Base-by-base conservation (phyloP, 805 yeast genomes). In the Saccharomycopsis fibuligera region DNA sequence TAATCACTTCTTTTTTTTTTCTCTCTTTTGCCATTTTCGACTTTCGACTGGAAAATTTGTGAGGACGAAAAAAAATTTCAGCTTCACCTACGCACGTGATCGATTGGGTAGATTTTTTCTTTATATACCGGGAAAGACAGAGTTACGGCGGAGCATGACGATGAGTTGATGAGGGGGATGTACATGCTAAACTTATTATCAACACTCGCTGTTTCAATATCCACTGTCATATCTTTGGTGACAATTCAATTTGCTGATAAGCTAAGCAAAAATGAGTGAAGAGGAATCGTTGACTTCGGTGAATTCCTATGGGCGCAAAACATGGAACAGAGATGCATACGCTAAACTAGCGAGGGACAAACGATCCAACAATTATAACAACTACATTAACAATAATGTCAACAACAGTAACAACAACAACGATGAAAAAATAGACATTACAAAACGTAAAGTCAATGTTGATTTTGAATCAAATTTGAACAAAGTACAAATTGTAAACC, bases 311-410 rank as follows among this genome's bases (percentile, higher is more conserved):
- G 95, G 93, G 0, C 68, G 95, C 50, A 70, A 80, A 51, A 75
- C 81, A 1, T 86, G 95, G 95, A 76, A 86, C 55, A 76, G 75
- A 44, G 81, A 79, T 21, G 84, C 77, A 29, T 84, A 81, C 56
- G 80, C 75, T 0, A 58, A 69, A 41, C 68, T 68, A 33, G 80
- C 82, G 0, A 62, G 62, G 36, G 61, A 60, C 5, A 58, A 62
- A 23, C 56, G 45, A 50, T n/a, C n/a, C n/a, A 50, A n/a, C 37
- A 55, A n/a, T 45, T 56, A 8, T 53, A 9, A 23, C 17, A 6
- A 14, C 6, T 17, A 17, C 22, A 12, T 17, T 22, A 19, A 8
- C 21, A 24, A 22, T 8, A 2, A 21, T 14, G 2, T 2, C 45
- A 41, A 23, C 35, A 24, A 5, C 43, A 58, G 29, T 57, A 58